These are phyloP conservation scores for Backusella circina DNA, from an alignment of 192 early-diverging fungal genomes.

Conservation along the genomic window DNA sequence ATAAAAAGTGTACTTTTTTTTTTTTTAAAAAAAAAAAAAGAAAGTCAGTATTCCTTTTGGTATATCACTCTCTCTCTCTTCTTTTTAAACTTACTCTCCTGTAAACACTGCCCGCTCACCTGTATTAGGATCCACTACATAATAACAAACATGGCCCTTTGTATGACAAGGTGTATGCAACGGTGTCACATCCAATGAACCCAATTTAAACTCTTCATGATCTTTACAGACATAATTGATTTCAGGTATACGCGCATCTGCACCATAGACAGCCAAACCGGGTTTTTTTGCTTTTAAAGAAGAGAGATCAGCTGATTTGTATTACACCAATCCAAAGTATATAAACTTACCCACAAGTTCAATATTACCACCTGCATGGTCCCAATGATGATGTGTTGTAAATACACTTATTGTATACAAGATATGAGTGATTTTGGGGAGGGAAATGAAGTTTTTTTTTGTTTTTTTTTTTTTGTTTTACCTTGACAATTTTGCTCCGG, in stretches of 20 bases:
- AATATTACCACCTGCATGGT: conserved; percentile 84
- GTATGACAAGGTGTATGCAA: conserved; percentile 89
- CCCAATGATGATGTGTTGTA: conserved; percentile 89
- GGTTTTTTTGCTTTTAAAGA: conserved; percentile 39
- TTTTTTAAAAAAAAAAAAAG: no score
- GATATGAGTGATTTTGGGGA: no score
- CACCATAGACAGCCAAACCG: conserved; percentile 75
- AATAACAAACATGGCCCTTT: conserved; percentile 82
- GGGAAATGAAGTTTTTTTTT: no score
- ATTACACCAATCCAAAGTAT: conserved; percentile 8
- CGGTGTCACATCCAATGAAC: conserved; percentile 67
- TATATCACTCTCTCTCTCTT: not conserved
- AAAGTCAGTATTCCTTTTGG: no score
- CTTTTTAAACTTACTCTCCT: conserved; percentile 47
- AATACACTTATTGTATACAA: conserved; percentile 40
- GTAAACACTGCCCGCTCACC: conserved; percentile 80
- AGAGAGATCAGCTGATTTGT: not conserved
- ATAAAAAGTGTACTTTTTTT: conserved; percentile 43
- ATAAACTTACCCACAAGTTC: conserved; percentile 43
- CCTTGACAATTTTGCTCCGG: conserved; percentile 51
- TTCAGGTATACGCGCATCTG: conserved; percentile 81
- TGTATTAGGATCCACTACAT: conserved; percentile 56
- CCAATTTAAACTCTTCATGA: conserved; percentile 72
- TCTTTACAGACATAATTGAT: conserved; percentile 75
- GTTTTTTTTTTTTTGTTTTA: conserved; percentile 12